phyloP scores from a whole-genome alignment of 495 filamentous ascomycete genomes.

The Talaromyces stipitatus region DNA sequence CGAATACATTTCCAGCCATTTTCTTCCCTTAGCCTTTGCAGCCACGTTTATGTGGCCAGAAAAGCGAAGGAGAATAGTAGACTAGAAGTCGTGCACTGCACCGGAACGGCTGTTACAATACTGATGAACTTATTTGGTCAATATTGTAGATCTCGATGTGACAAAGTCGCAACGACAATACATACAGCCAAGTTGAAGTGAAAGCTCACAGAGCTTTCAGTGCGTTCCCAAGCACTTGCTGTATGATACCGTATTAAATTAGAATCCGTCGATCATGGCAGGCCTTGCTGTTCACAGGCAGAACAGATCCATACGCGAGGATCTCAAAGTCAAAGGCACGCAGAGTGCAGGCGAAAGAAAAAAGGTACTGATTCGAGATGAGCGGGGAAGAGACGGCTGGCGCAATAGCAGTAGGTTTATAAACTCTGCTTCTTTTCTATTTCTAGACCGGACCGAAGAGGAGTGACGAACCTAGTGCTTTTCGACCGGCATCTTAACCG shows the following conservation, averaged over 20 bases:
- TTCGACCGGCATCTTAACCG: not conserved
- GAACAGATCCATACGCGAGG: not conserved
- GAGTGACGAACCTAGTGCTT: not conserved
- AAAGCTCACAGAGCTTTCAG: not conserved
- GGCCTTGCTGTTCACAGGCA: not conserved
- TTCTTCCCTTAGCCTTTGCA: not conserved
- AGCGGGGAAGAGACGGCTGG: slow-evolving; percentile 1
- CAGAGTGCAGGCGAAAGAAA: not conserved
- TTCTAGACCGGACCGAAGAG: not conserved
- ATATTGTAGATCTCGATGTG: not conserved
- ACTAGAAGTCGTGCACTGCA: not conserved
- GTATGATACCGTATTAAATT: not conserved
- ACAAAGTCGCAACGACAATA: not conserved
- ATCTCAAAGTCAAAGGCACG: not conserved
- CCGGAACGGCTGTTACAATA: not conserved
- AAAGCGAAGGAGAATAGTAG: not conserved
- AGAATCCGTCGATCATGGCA: not conserved
- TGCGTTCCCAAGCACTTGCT: not conserved
- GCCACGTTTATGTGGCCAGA: not conserved
- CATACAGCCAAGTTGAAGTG: not conserved
- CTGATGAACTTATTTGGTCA: not conserved
- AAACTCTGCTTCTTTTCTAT: not conserved
- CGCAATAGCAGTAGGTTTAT: not conserved
- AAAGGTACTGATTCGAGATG: not conserved
- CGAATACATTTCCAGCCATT: slow-evolving; percentile 3